Evolutionary conservation across 2,329 filamentous ascomycete genomes (phyloP).

Genomic region (Neofusicoccum sp.): DNA sequence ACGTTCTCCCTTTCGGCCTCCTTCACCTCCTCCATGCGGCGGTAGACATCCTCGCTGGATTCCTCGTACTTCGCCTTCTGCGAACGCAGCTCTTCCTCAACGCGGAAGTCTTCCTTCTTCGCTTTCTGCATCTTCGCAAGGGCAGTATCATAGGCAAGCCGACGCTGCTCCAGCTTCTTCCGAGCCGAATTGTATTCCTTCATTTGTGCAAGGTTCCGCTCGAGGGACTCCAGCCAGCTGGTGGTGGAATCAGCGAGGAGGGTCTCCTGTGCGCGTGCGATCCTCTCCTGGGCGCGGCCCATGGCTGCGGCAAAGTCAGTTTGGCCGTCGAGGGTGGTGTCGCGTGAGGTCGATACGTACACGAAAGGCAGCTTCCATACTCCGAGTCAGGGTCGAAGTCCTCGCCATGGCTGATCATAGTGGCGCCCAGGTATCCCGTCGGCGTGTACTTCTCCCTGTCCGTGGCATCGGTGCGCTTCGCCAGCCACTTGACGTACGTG

Average conservation of each 20-base stretch:
- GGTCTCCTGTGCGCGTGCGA: conserved; percentile 80
- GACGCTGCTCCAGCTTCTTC: conserved; percentile 89
- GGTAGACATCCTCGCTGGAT: conserved; percentile 83
- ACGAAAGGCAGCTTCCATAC: conserved; percentile 80
- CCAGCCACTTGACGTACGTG: conserved; percentile 81
- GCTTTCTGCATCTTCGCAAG: conserved; percentile 88
- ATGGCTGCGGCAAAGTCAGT: conserved; percentile 53
- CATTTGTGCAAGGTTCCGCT: conserved; percentile 88
- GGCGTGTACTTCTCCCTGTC: conserved; percentile 87
- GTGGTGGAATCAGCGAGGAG: conserved; percentile 76
- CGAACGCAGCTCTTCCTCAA: conserved; percentile 86
- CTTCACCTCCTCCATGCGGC: conserved; percentile 95
- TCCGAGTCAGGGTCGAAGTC: conserved; percentile 90
- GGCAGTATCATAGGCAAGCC: conserved; percentile 87
- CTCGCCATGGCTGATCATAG: conserved; percentile 85
- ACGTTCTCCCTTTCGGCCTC: conserved; percentile 84
- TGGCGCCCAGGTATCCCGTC: conserved; percentile 73
- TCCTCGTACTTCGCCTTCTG: conserved; percentile 97
- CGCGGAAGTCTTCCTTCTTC: conserved; percentile 87
- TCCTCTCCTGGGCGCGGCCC: conserved; percentile 82
- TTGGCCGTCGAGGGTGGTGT: neutral
- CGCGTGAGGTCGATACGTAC: conserved; percentile 44
- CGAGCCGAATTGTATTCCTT: conserved; percentile 94
- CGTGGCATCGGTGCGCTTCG: conserved; percentile 78
- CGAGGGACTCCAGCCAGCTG: conserved; percentile 87